phyloP scores from a whole-genome alignment of 148 eudicot genomes.

The Cornus suecica region DNA sequence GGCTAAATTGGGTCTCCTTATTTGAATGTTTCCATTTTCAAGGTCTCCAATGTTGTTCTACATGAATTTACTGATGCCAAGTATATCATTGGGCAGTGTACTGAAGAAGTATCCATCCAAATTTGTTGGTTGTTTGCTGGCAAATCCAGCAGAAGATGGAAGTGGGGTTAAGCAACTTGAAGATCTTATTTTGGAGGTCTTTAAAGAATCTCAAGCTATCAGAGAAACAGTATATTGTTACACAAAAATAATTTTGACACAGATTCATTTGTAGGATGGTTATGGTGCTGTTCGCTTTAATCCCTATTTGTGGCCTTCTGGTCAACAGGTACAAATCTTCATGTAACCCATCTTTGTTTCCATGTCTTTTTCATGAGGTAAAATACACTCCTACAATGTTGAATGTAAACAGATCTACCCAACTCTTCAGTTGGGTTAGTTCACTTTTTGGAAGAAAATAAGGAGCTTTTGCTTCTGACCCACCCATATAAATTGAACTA shows the following conservation, averaged over 20 bases:
- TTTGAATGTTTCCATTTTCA: not conserved
- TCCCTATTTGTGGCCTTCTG: constrained; percentile 91
- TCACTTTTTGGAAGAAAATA: not conserved
- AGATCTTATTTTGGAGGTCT: constrained; percentile 68
- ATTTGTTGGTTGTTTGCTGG: constrained; percentile 90
- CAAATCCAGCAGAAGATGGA: constrained; percentile 93
- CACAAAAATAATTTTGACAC: constrained; percentile 6
- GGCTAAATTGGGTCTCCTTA: too few relatives aligned
- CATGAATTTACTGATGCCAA: not conserved
- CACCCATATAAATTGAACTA: not conserved
- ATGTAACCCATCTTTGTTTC: not conserved
- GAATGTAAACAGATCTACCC: too few relatives aligned
- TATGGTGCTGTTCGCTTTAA: constrained; percentile 94
- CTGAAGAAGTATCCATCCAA: constrained; percentile 73
- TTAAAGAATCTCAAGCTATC: constrained; percentile 3
- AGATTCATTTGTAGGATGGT: constrained; percentile 58
- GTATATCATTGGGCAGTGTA: constrained; percentile 43
- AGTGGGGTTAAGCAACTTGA: constrained; percentile 70
- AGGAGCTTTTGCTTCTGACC: not conserved
- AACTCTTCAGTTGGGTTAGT: too few relatives aligned
- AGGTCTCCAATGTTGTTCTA: not conserved
- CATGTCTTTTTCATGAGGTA: constrained; percentile 7
- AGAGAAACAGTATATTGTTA: constrained; percentile 7
- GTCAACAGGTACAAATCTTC: constrained; percentile 50
- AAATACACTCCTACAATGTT: not conserved